Evolutionary conservation across 805 yeast genomes (phyloP), one percentile per base, ranked within the genome.

Genomic region (Metschnikowia orientalis): DNA sequence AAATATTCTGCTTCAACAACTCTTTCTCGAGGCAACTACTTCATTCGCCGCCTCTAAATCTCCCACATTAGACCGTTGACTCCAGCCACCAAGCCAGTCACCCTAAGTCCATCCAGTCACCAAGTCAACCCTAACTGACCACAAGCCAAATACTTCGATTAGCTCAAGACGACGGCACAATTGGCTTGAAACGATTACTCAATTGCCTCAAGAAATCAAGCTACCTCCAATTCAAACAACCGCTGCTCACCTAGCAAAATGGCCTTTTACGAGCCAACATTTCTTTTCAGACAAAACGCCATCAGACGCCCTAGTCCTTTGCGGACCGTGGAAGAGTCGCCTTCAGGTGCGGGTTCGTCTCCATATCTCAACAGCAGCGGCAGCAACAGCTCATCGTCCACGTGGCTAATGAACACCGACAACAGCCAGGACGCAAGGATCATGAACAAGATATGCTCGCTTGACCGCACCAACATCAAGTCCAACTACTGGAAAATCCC

Each of bases 401-500:
- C 57, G 9, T 62, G 69, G 69, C 42, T 63, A 26, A 45, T 62
- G 26, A 51, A 54, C 34, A 39, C 43, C 14, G 34, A 48, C 33
- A 53, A 48, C 26, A 35, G 51, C 15, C 46, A 47, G 21, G 63
- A 59, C 29, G 56, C 60, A 4, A 47, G 52, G 29, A 52, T 68
- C n/a, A 44, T 71, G 29, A 57, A 58, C 40, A 69, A 69, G 45
- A 54, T 70, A 2, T 66, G 71, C 38, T 51, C 69, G 5, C 53
- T 61, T 11, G 57, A 65, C 44, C 49, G 67, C 29, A 40, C 61
- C 30, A 70, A 63, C 38, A 62, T 66, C 38, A 59, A 60, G 39
- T 63, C 70, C 18, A 65, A 62, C 44, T 67, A 66, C 48, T 67
- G 71, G 71, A 60, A 58, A 37, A 61, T 67, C 17, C 72, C 72